Evolutionary conservation across 2,329 filamentous ascomycete genomes (phyloP), one percentile per base, ranked within the genome.

Genomic region (Curvularia hawaiiensis): DNA sequence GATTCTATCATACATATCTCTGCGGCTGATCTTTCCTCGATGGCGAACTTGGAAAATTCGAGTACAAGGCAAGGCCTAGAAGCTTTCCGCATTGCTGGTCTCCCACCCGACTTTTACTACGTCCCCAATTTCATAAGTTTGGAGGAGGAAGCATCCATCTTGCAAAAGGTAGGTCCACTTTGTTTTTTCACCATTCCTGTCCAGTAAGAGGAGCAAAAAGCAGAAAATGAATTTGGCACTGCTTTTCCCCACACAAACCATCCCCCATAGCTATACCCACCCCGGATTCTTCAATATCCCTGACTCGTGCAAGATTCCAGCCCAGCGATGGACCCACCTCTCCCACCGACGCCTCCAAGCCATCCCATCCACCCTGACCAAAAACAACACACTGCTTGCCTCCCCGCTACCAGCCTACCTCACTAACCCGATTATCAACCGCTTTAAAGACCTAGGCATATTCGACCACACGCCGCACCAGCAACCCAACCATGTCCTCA

Each of bases 311-410:
- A n/a, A 81, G 79, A 80, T 83, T 3, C 80, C 80, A 8, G 55
- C 77, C 14, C 77, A 79, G 39, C 85, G 88, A 73, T 99, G 95
- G 94, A 93, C 91, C 61, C 84, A 89, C 49, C 88, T 99, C 54
- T 87, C 89, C n/a, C 91, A 92, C 75, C 90, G 95, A 54, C 89
- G 94, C 41, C 85, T 99, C 0, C 93, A 98, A 81, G 91, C 91
- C 0, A 92, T 93, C 84, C 95, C 94, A 1, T 95, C 91, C 2
- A 86, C 91, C 55, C 85, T 98, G 10, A 89, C 91, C 35, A 84
- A 77, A 9, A 86, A 60, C 54, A 74, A 97, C 74, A 89, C 86
- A 16, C 84, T 99, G 1, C 82, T 98, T 24, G 87, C 88, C 51
- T 83, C 88, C 3, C 83, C 88, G 7, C 81, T 98, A 7, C 93